phyloP scores from a whole-genome alignment of 2,329 filamentous ascomycete genomes.

The Microdochium nivale region DNA sequence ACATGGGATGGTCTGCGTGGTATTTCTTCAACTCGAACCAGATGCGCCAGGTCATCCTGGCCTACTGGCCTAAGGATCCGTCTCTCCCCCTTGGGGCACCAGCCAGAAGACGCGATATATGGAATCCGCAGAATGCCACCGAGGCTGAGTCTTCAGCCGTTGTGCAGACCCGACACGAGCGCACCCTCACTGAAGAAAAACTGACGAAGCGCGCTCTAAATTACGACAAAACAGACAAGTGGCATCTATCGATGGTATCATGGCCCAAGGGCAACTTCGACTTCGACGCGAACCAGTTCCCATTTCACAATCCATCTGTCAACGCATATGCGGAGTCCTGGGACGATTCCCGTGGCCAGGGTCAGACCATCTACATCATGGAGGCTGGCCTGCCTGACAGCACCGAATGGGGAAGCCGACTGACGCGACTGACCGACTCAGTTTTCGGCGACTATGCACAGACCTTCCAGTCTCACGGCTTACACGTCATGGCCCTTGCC shows the following conservation, averaged over 20 bases:
- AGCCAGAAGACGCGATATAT: not conserved
- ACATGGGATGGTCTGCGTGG: not conserved
- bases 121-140: not conserved
- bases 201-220: not conserved
- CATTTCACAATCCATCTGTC: not conserved
- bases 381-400: not conserved
- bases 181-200: not conserved
- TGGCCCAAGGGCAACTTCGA: not conserved
- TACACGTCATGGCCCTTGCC: not conserved
- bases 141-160: not conserved
- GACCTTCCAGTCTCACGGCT: too few species aligned
- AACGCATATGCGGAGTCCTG: not conserved
- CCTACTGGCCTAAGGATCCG: not conserved
- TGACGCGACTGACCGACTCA: too few species aligned
- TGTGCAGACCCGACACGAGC: not conserved
- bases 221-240: not conserved
- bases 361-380: not conserved
- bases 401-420: too few species aligned
- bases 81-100: not conserved
- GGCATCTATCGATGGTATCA: not conserved
- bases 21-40: not conserved
- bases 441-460: too few species aligned
- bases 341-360: not conserved
- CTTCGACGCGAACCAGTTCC: not conserved
- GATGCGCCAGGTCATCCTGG: not conserved